phyloP scores from a whole-genome alignment of 352 stramenopile genomes.

The Phytopythium oedochilum region DNA sequence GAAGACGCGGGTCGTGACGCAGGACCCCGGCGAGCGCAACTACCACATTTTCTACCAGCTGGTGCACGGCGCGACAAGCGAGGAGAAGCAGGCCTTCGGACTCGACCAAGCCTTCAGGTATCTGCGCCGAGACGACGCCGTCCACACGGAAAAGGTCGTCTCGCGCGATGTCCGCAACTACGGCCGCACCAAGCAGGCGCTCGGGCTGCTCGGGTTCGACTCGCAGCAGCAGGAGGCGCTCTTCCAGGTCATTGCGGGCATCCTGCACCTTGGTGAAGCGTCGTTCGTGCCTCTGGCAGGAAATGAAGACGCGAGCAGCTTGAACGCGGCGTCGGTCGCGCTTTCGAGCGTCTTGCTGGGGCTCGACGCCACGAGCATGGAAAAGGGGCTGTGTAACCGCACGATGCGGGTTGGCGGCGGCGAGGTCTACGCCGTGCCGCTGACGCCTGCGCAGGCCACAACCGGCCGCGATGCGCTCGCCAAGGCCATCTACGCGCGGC shows the following conservation, averaged over 20 bases:
- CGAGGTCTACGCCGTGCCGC: conserved; percentile 59
- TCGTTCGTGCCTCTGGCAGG: conserved; percentile 35
- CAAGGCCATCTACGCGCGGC: conserved; percentile 92
- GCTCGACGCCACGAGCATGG: conserved; percentile 42
- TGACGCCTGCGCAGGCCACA: conserved; percentile 59
- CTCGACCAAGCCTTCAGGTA: conserved; percentile 47
- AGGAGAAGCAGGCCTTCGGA: conserved; percentile 35
- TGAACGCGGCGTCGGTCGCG: conserved; percentile 26
- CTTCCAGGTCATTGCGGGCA: conserved; percentile 62
- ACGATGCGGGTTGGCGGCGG: conserved; percentile 64
- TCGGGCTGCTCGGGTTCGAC: conserved; percentile 53
- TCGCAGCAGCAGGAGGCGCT: conserved; percentile 49
- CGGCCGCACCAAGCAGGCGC: conserved; percentile 50
- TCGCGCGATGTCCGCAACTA: conserved; percentile 46
- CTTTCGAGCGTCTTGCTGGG: conserved; percentile 48
- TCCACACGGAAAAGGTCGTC: conserved; percentile 11
- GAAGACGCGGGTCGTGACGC: conserved; percentile 93
- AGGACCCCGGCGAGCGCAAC: conserved; percentile 90
- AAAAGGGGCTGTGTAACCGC: conserved; percentile 48
- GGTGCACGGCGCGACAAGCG: conserved; percentile 33
- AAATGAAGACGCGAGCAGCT: conserved; percentile 58
- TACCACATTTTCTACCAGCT: conserved; percentile 98
- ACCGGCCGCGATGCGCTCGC: conserved; percentile 91
- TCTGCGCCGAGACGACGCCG: conserved; percentile 24
- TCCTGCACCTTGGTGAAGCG: conserved; percentile 80